phyloP scores from a whole-genome alignment of 495 filamentous ascomycete species.

The Elasticomyces elasticus region DNA sequence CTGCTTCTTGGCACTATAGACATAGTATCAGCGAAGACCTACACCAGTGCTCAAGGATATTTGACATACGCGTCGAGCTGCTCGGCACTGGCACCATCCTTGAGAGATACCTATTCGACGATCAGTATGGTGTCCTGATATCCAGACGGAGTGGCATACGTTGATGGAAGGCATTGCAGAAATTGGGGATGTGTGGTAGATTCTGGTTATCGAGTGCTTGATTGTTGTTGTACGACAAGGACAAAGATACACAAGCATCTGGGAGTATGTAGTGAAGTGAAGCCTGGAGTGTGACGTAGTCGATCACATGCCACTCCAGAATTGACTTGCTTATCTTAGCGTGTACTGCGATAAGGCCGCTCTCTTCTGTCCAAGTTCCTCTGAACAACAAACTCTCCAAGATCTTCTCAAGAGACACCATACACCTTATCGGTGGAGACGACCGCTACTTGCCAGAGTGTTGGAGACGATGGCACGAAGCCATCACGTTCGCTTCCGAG shows the following conservation, averaged over 20 bases:
- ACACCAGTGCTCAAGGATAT: not conserved
- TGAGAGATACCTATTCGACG: slow-evolving; percentile 60
- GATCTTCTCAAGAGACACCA: no score
- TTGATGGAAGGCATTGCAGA: slow-evolving; percentile 20
- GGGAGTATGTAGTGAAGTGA: no score
- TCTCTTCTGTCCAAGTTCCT: no score
- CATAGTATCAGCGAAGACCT: not conserved
- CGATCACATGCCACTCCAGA: no score
- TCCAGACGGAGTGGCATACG: slow-evolving; percentile 8
- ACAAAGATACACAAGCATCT: no score
- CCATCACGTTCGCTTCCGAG: no score
- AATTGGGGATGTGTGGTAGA: not conserved
- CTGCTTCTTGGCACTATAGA: slow-evolving; percentile 58
- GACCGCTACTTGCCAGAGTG: not conserved
- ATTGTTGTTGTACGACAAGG: no score
- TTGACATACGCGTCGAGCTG: slow-evolving; percentile 53
- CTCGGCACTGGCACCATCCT: slow-evolving; percentile 48
- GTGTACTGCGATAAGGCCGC: no score
- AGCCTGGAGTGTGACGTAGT: no score
- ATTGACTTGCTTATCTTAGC: no score
- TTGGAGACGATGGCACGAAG: not conserved
- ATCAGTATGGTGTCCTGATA: not conserved
- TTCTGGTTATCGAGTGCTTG: no score
- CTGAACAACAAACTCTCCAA: no score
- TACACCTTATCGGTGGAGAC: not conserved